Conservation (phyloP, 2,329 filamentous ascomycete species). For the Aureobasidium mangrovei region DNA sequence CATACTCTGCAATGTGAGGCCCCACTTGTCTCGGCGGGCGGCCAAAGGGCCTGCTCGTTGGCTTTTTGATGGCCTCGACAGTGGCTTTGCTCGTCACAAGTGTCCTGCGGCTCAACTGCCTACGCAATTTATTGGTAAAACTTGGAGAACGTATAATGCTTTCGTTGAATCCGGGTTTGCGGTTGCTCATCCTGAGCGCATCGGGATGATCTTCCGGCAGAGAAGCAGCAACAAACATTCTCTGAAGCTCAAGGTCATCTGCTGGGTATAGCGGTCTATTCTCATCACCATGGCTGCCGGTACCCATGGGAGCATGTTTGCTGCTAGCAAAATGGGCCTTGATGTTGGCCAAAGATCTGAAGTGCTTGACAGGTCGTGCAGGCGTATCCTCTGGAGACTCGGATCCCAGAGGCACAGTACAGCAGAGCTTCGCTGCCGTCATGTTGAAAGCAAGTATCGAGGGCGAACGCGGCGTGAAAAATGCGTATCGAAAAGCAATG, state of each 20-base stretch:
- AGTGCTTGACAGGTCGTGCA: constrained; percentile 8
- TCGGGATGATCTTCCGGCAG: constrained; percentile 27
- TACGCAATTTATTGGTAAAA: constrained; percentile 20
- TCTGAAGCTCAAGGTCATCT: constrained; percentile 16
- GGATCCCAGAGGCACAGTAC: constrained; percentile 3
- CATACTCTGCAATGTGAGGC: not conserved
- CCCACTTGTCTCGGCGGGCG: not conserved
- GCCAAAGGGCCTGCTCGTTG: not conserved
- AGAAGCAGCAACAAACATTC: constrained; percentile 22
- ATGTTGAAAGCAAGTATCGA: not conserved
- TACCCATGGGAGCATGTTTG: not conserved
- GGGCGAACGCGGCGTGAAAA: not conserved
- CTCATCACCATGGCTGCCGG: not conserved
- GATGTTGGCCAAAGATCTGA: constrained; percentile 9
- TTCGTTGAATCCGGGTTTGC: constrained; percentile 14
- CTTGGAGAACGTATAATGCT: constrained; percentile 22
- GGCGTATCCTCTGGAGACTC: constrained; percentile 11
- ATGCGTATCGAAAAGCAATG: constrained; percentile 1
- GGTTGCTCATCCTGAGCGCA: constrained; percentile 19
- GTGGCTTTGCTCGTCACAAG: not conserved
- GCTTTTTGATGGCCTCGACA: not conserved
- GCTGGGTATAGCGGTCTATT: not conserved
- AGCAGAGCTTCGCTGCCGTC: constrained; percentile 14
- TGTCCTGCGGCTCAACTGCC: constrained; percentile 17
- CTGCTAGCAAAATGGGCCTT: constrained; percentile 3